Evolutionary conservation across 2,329 filamentous ascomycete genomes (phyloP).

Genomic region (Sphaerulina populicola): DNA sequence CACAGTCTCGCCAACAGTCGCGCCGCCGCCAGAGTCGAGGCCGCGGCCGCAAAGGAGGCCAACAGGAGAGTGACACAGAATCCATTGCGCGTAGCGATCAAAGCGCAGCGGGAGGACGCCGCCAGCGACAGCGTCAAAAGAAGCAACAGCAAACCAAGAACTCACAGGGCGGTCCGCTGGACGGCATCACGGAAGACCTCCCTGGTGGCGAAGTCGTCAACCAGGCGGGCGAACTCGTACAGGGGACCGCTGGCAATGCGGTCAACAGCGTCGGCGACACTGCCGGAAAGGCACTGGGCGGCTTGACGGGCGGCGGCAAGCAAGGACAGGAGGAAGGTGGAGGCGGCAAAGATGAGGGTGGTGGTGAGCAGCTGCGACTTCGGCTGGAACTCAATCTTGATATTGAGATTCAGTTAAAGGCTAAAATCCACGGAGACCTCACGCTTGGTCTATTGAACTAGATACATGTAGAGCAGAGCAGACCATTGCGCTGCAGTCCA

Average conservation of each 20-base stretch:
- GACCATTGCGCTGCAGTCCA: too few relatives aligned
- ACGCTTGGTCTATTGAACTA: conserved; percentile 47
- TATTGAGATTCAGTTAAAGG: conserved; percentile 56
- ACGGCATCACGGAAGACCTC: conserved; percentile 48
- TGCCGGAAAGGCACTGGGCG: conserved; percentile 41
- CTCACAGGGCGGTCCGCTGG: conserved; percentile 44
- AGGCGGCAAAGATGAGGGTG: conserved; percentile 32
- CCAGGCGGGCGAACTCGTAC: conserved; percentile 49
- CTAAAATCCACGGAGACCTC: conserved; percentile 57
- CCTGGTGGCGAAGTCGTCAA: conserved; percentile 46
- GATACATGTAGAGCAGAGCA: not conserved
- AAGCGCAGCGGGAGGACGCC: conserved; percentile 47
- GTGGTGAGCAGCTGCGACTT: conserved; percentile 48
- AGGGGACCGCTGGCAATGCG: conserved; percentile 45
- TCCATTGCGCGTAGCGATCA: conserved; percentile 48
- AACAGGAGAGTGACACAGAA: conserved; percentile 45
- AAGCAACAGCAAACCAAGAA: conserved; percentile 38
- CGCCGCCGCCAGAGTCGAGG: conserved; percentile 45
- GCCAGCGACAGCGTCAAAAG: conserved; percentile 47
- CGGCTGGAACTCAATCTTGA: conserved; percentile 54
- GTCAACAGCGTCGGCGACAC: conserved; percentile 40
- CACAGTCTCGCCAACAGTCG: conserved; percentile 36
- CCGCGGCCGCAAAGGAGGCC: conserved; percentile 38
- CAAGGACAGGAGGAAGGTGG: conserved; percentile 27
- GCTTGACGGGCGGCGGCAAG: conserved; percentile 38